Evolutionary conservation across 1,139 yeast species (phyloP).

Genomic region (Geotrichum reessii): DNA sequence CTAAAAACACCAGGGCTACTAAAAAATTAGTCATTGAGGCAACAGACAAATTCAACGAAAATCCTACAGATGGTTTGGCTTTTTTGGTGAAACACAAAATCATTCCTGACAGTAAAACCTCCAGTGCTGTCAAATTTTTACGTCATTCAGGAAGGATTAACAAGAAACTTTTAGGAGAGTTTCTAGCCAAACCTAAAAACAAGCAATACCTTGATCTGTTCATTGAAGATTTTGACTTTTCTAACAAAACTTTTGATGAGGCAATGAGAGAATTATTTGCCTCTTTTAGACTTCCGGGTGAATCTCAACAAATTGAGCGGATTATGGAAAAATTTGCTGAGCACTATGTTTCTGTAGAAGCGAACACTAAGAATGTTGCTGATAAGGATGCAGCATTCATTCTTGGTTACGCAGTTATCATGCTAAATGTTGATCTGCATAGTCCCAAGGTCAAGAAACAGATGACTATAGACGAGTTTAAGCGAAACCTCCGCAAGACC

Average conservation of each 20-base stretch:
- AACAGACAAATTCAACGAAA: slow-evolving; percentile 66
- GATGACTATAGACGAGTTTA: slow-evolving; percentile 82
- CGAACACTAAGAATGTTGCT: slow-evolving; percentile 16
- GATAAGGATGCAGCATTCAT: slow-evolving; percentile 84
- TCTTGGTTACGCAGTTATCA: slow-evolving; percentile 82
- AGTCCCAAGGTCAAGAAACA: slow-evolving; percentile 68
- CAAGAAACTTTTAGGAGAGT: slow-evolving; percentile 83
- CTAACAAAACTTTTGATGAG: slow-evolving; percentile 80
- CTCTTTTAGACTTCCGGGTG: slow-evolving; percentile 91
- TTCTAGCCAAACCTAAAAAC: slow-evolving; percentile 70
- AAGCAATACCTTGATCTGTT: slow-evolving; percentile 56
- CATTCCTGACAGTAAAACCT: slow-evolving; percentile 50
- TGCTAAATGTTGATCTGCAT: slow-evolving; percentile 91
- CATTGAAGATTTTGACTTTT: slow-evolving; percentile 67
- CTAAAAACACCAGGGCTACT: slow-evolving; percentile 45
- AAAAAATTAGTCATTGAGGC: slow-evolving; percentile 71
- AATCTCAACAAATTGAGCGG: slow-evolving; percentile 91
- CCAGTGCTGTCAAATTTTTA: slow-evolving; percentile 69
- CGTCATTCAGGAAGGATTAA: slow-evolving; percentile 73
- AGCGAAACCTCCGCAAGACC: slow-evolving; percentile 73
- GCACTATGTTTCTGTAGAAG: slow-evolving; percentile 49
- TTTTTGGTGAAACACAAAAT: slow-evolving; percentile 59
- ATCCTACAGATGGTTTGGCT: slow-evolving; percentile 69
- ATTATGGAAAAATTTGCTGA: slow-evolving; percentile 82
- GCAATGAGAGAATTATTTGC: slow-evolving; percentile 78